Base-by-base conservation (phyloP, 2,329 filamentous ascomycete species). In the Phialophora expanda region DNA sequence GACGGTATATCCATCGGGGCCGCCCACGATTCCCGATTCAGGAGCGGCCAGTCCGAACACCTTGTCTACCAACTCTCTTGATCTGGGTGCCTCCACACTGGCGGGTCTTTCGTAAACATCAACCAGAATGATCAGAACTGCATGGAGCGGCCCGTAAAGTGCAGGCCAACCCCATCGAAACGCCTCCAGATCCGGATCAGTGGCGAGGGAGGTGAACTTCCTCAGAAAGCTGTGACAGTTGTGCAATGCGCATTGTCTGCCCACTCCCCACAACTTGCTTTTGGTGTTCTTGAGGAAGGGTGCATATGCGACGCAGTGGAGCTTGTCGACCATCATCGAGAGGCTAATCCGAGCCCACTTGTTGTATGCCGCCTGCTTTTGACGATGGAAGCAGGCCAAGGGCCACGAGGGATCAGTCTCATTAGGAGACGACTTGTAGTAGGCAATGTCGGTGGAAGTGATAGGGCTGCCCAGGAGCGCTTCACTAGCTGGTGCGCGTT, bases 111-210 rank as follows among this genome's bases (percentile, higher is more conserved):
- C 80, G 65, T 82, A 82, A 1, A 83, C 74, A 69, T 83, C 81
- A 61, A 83, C 80, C 26, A 83, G 77, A 76, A 82, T 78, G 60
- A 83, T 82, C 78, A 81, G 78, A 30, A 77, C 78, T 14, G 79
- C 77, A 72, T 81, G 79, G 75, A 81, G 79, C 1, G 79, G 79
- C 65, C 80, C 79, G 62, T 79, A 77, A 54, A 77, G 79, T 3
- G 79, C 79, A 46, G 80, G 79, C 80, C 80, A 82, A 65, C 78
- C 80, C 81, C 81, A 83, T 56, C 81, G 78, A 56, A 83, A 82
- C 0, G 79, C 79, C 65, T 82, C 78, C 50, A 83, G 79, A 55
- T 81, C 79, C 22, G 80, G 76, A 67, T 82, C 80, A 3, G 78
- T 79, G 4, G 79, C 80, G 26, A 83, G 72, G n/a, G 77, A 76